Evolutionary conservation across 768 basidiomycete genomes (phyloP).

Genomic region (Clavaria fumosa): DNA sequence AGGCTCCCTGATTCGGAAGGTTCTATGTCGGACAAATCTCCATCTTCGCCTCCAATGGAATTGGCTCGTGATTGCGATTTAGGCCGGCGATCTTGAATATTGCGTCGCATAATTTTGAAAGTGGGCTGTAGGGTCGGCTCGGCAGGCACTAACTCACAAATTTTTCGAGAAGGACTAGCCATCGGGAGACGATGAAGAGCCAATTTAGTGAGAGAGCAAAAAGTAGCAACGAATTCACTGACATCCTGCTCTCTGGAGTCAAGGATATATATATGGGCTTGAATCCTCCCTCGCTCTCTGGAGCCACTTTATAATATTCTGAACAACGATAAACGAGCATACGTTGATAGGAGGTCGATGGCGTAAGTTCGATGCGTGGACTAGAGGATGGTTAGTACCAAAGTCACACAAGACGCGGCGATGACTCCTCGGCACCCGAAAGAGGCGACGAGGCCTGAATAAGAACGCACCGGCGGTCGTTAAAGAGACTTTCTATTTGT

Average conservation of each 20-base stretch:
- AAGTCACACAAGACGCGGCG: slow-evolving; percentile 11
- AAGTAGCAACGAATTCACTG: slow-evolving; percentile 18
- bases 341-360: slow-evolving; percentile 70
- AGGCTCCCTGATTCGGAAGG: slow-evolving; percentile 70
- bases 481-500: slow-evolving; percentile 66
- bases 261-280: slow-evolving; percentile 46
- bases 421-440: slow-evolving; percentile 2
- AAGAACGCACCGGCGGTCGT: slow-evolving; percentile 47
- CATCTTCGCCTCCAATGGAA: slow-evolving; percentile 62
- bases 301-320: slow-evolving; percentile 59
- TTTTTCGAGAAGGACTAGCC: slow-evolving; percentile 57
- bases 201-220: slow-evolving; percentile 7
- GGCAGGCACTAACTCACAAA: slow-evolving; percentile 65
- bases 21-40: slow-evolving; percentile 62
- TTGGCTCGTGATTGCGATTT: slow-evolving; percentile 56
- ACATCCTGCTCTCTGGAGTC: slow-evolving; percentile 64
- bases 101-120: slow-evolving; percentile 79
- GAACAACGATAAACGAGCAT: slow-evolving; percentile 79
- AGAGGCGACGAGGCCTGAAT: slow-evolving; percentile 4
- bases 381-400: slow-evolving; percentile 21
- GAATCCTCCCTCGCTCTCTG: slow-evolving; percentile 48
- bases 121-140: slow-evolving; percentile 58
- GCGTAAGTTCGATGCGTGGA: slow-evolving; percentile 46
- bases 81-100: slow-evolving; percentile 31
- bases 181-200: slow-evolving; percentile 11